A percentile compares a stretch with the other conserved stretches of the same genome.
These are phyloP conservation scores for Lentinula sp. DNA, from an alignment of 768 basidiomycete genomes.

Conservation along the genomic window DNA sequence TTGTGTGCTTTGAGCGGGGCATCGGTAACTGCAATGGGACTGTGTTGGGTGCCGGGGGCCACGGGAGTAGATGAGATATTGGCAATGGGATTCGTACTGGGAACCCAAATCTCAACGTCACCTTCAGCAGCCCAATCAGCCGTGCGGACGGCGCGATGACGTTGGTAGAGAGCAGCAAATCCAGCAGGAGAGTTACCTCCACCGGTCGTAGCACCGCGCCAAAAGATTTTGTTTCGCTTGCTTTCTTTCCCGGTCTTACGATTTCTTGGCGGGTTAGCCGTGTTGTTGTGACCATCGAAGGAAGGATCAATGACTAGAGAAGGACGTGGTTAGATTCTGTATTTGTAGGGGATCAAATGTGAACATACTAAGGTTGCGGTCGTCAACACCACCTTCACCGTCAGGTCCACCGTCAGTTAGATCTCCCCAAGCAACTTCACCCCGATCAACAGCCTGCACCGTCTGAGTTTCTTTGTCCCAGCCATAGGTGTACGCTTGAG, in stretches of 20 bases:
- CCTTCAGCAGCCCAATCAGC: slow-evolving; percentile 21
- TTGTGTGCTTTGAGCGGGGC: neutral
- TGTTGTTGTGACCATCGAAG: neutral
- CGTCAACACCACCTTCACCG: neutral
- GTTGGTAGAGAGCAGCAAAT: slow-evolving; percentile 76
- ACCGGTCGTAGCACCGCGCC: slow-evolving; percentile 95
- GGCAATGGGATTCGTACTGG: neutral
- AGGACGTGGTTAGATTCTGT: neutral
- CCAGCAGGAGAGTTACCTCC: slow-evolving; percentile 86
- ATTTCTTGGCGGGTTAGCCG: neutral
- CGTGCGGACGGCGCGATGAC: slow-evolving; percentile 88
- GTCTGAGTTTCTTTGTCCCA: slow-evolving; percentile 78
- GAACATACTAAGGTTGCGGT: neutral
- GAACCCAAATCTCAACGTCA: slow-evolving; percentile 31
- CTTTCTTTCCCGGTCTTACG: neutral
- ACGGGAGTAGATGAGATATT: neutral
- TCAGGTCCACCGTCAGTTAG: neutral
- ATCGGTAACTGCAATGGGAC: neutral
- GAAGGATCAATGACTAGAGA: neutral
- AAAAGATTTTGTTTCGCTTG: slow-evolving; percentile 50
- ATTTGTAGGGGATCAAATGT: neutral
- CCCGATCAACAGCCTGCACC: slow-evolving; percentile 70
- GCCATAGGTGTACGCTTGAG: slow-evolving; percentile 79
- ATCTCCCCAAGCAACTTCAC: slow-evolving; percentile 46
- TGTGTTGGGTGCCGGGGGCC: neutral